These are phyloP conservation scores for Pulveroboletus sp. DNA, from an alignment of 768 basidiomycete species.

Conservation along the genomic window DNA sequence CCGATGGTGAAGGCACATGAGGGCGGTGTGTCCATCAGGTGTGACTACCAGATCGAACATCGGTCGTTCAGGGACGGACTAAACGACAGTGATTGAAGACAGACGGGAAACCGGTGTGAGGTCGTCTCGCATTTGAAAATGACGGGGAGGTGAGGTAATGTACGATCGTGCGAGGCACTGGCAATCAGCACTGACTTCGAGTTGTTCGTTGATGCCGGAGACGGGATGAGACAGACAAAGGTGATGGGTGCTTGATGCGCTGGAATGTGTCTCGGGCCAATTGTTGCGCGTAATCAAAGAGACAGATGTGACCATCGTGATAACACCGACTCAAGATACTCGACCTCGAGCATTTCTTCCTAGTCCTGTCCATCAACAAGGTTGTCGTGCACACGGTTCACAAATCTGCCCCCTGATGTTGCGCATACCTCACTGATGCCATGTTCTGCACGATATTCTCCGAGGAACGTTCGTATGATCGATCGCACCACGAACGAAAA, in stretches of 20 bases:
- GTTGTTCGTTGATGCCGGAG: conserved; percentile 21
- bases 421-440: neutral
- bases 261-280: conserved; percentile 42
- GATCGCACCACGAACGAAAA: conserved; percentile 75
- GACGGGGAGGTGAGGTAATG: neutral
- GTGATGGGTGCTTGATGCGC: conserved; percentile 67
- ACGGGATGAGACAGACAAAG: conserved; percentile 53
- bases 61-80: conserved; percentile 71
- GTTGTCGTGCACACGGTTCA: neutral
- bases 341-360: conserved; percentile 89
- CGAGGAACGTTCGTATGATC: conserved; percentile 61
- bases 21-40: neutral
- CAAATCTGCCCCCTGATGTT: neutral
- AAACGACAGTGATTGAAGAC: neutral
- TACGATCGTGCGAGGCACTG: conserved; percentile 72
- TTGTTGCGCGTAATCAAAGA: conserved; percentile 68
- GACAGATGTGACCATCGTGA: conserved; percentile 77
- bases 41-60: conserved; percentile 61
- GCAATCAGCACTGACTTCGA: conserved; percentile 45
- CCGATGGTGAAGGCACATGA: neutral
- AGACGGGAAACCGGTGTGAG: neutral
- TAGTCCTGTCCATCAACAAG: conserved; percentile 27
- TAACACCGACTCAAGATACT: conserved; percentile 86
- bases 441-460: neutral
- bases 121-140: neutral